These are phyloP conservation scores for Psilocybe mexicana DNA, from an alignment of 1,284 basidiomycete species.

Conservation along the genomic window DNA sequence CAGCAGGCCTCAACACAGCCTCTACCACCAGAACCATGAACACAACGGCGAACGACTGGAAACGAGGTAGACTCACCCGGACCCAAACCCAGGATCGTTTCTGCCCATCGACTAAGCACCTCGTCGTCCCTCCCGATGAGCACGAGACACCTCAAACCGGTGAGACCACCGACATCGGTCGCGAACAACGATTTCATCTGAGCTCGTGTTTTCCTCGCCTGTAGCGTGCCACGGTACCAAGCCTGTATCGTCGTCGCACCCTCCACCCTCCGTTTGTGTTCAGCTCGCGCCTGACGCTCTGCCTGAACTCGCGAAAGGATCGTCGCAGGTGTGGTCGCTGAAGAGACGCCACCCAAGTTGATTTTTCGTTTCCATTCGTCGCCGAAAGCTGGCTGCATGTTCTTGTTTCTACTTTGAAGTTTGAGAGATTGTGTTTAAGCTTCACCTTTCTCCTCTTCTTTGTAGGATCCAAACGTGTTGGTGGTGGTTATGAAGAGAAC, in stretches of 20 bases:
- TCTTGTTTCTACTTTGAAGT: not conserved
- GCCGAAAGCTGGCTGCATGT: conserved; percentile 38
- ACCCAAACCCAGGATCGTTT: conserved; percentile 29
- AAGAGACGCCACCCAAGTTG: conserved; percentile 70
- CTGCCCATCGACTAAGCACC: conserved; percentile 39
- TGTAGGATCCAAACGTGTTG: too few relatives aligned
- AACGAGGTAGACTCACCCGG: conserved; percentile 38
- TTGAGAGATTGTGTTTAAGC: too few relatives aligned
- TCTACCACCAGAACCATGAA: conserved; percentile 29
- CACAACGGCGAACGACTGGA: not conserved
- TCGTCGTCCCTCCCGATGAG: too few relatives aligned
- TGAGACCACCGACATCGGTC: conserved; percentile 31
- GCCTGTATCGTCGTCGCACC: conserved; percentile 63
- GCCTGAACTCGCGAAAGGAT: conserved; percentile 35
- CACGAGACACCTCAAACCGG: too few relatives aligned
- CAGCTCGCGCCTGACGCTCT: conserved; percentile 62
- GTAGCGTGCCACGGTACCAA: conserved; percentile 60
- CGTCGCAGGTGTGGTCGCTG: conserved; percentile 50
- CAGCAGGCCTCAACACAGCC: conserved; percentile 41
- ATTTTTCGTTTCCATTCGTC: conserved; percentile 62
- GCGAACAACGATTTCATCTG: conserved; percentile 48
- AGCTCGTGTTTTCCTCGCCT: conserved; percentile 40
- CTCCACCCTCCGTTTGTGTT: conserved; percentile 54
- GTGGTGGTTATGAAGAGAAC: too few relatives aligned
- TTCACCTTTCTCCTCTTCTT: too few relatives aligned